Percentiles rank a stretch among this genome's conserved stretches.
Evolutionary conservation across 192 early-diverging fungal genomes (phyloP).

Genomic region (Podila horticola): DNA sequence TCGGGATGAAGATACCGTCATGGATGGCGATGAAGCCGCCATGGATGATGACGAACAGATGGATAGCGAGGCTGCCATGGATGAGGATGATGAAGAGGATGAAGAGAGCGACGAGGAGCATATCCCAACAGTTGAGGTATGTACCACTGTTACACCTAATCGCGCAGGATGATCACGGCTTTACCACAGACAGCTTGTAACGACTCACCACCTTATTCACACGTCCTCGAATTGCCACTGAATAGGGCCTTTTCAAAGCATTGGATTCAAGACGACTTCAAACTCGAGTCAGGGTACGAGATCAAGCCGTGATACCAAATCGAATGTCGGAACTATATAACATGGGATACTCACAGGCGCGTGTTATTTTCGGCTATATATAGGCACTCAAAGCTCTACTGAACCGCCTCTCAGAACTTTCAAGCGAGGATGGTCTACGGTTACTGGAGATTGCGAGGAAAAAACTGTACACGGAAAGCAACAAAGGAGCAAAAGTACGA

Average conservation of each 20-base stretch:
- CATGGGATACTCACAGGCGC: neutral
- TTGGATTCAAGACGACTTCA: neutral
- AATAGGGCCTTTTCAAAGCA: constrained; percentile 4
- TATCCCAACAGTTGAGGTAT: neutral
- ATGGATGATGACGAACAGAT: constrained; percentile 12
- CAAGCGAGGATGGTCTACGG: neutral
- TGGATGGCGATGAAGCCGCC: constrained; percentile 1
- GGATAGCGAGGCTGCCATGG: constrained; percentile 11
- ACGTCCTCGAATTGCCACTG: neutral
- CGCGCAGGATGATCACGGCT: neutral
- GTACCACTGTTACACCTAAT: neutral
- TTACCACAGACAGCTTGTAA: neutral
- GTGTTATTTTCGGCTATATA: neutral
- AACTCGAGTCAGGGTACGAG: neutral
- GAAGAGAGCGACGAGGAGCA: neutral
- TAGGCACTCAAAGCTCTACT: constrained; percentile 42
- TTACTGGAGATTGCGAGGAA: constrained; percentile 22
- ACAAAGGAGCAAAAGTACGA: constrained; percentile 35
- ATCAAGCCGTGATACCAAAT: no score
- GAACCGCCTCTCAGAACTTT: constrained; percentile 28
- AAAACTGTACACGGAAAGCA: constrained; percentile 25
- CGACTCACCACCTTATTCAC: neutral
- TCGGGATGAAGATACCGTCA: neutral
- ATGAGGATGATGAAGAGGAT: constrained; percentile 6
- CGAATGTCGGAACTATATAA: neutral